Base-by-base conservation (phyloP, 495 filamentous ascomycete genomes). In the Tuber umbilicatum region DNA sequence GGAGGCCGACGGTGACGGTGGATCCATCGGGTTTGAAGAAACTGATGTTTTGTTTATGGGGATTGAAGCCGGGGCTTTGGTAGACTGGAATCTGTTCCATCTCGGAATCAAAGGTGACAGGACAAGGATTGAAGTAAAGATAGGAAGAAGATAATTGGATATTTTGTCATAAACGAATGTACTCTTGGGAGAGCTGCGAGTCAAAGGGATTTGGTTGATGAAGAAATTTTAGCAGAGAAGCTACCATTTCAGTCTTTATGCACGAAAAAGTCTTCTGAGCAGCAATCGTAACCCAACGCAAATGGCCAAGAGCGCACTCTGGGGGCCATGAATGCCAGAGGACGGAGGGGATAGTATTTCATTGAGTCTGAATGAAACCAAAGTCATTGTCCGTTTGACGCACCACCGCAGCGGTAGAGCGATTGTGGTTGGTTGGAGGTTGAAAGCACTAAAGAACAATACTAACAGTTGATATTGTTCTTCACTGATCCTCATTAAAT, bases 1-100 rank as follows among this genome's bases (percentile, higher is more conserved):
- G 69, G 38, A 92, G 79, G 70, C 84, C 73, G 45, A 91, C 80
- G 10, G 85, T 82, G 81, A 92, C 83, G 0, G 83, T 81, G 5
- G 83, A 85, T n/a, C 88, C 89, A 83, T 90, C 84, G 0, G 82
- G 79, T 31, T 78, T 73, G 71, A 84, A 83, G 68, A 93, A 75
- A 73, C 84, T 89, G 81, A 92, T 73, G 40, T 81, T 83, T 81
- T 94, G 92, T 47, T 78, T 83, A 78, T 85, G 88, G 17, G 88
- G 88, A 80, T 93, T 84, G 83, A 90, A 89, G 68, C 64, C 19
- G 23, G 71, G 41, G 47, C 7, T 47, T 23, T 47, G 39, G 73
- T 72, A 45, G 69, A 68, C 55, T 4, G 55, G 55, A 64, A 4
- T 64, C 31, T 64, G 55, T 31, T 64, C 55, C 55, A 64, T 64